Evolutionary conservation across 2,329 filamentous ascomycete genomes (phyloP), one percentile per base, ranked within the genome.

Genomic region (Passalora sequoiae): DNA sequence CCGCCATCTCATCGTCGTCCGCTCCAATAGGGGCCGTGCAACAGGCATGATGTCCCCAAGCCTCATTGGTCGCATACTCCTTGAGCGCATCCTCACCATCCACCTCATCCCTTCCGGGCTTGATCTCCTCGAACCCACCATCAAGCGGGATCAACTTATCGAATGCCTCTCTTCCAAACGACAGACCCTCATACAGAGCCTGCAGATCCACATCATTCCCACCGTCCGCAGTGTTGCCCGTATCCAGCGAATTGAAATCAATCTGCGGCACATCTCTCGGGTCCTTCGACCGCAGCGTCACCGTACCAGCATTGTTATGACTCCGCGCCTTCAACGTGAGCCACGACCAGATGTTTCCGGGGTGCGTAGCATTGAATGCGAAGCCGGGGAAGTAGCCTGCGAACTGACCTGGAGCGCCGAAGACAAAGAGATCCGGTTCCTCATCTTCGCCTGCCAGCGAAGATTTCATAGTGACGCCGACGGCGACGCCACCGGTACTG

Each of bases 211-310:
- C 51, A 28, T 61, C 54, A 24, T 56, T 47, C 10, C 49, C 50
- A 13, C 33, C 65, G 45, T 64, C 65, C 29, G 61, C 64, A 6
- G 52, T 53, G 22, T 62, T 66, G 15, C 75, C 75, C 0, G 68
- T 66, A 35, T 73, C 69, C 30, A 64, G 81, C 61, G 74, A 82
- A 61, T 79, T 77, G 67, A 81, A 84, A 38, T 69, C 67, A 51
- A 86, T 83, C 4, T 74, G 61, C 0, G 84, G 83, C 3, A 71
- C 67, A 41, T 85, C 81, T 1, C 77, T 74, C 0, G 83, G 82
- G 57, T 86, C 75, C 0, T 74, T 65, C 0, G 77, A 81, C 12
- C 68, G 69, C 4, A 88, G 73, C 3, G 63, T 72, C 3, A 88
- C 81, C 1, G 72, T 75, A 6, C 84, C 84, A 4, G 62, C 70